Evolutionary conservation across 2,329 filamentous ascomycete genomes (phyloP).

Genomic region (Helicocarpus griseus): DNA sequence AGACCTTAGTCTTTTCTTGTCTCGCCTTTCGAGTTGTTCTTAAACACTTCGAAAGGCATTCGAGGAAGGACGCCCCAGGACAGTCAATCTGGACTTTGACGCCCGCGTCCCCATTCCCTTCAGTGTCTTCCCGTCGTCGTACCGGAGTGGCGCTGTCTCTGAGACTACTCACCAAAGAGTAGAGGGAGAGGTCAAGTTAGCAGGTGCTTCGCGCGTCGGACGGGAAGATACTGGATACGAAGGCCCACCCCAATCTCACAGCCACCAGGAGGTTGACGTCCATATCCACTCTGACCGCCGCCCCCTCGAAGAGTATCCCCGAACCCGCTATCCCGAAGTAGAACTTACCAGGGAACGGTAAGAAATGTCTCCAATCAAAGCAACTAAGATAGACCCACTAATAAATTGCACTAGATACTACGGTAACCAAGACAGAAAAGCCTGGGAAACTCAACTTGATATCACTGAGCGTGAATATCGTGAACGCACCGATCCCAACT

Average conservation of each 20-base stretch:
- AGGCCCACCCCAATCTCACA: conserved; percentile 55
- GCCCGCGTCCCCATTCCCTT: conserved; percentile 97
- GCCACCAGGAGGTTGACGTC: conserved; percentile 72
- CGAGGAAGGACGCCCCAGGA: conserved; percentile 67
- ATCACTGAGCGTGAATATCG: conserved; percentile 54
- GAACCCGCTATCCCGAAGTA: conserved; percentile 38
- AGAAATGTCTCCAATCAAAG: background rate
- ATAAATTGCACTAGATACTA: conserved; percentile 13
- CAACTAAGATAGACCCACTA: background rate
- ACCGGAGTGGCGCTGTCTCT: conserved; percentile 65
- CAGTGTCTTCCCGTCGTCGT: conserved; percentile 99
- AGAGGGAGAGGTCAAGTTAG: conserved; percentile 78
- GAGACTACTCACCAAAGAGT: conserved; percentile 64
- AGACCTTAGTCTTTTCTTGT: conserved; percentile 41
- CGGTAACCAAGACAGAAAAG: conserved; percentile 28
- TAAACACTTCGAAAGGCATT: conserved; percentile 42
- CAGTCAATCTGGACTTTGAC: conserved; percentile 99
- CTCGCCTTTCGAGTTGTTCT: conserved; percentile 39
- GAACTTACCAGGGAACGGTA: conserved; percentile 44
- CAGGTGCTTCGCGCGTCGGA: conserved; percentile 73
- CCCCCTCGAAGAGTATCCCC: conserved; percentile 25
- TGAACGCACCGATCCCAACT: conserved; percentile 48
- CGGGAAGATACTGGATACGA: conserved; percentile 88
- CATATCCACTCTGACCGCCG: conserved; percentile 46
- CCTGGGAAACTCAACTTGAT: conserved; percentile 41